Evolutionary conservation across 768 basidiomycete species (phyloP).

Genomic region (Goffeauzyma gilvescens): DNA sequence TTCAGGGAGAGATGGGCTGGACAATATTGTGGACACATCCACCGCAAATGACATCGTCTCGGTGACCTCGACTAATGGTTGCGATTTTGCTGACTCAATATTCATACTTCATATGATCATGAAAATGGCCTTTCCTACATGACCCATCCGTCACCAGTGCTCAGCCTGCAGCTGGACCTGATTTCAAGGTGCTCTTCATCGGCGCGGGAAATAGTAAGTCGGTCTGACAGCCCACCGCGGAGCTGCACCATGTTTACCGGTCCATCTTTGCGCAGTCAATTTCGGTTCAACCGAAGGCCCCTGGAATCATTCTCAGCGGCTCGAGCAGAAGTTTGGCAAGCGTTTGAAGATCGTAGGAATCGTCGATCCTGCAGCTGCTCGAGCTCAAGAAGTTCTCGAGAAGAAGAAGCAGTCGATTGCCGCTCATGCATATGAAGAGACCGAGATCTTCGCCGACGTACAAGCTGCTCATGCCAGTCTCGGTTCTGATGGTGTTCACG

Average conservation of each 20-base stretch:
- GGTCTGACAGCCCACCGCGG: too few species aligned
- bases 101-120: too few species aligned
- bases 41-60: too few species aligned
- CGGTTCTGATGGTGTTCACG: too few species aligned
- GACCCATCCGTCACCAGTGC: too few species aligned
- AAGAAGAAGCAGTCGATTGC: slow-evolving; percentile 76
- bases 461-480: too few species aligned
- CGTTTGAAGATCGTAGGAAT: slow-evolving; percentile 81
- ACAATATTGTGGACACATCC: too few species aligned
- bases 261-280: slow-evolving; percentile 4
- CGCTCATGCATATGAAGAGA: slow-evolving; percentile 70
- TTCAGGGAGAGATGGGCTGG: too few species aligned
- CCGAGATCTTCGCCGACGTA: slow-evolving; percentile 21
- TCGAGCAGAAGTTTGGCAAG: slow-evolving; percentile 58
- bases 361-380: slow-evolving; percentile 67
- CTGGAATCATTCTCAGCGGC: slow-evolving; percentile 26
- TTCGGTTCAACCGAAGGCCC: slow-evolving; percentile 14
- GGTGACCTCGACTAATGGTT: too few species aligned
- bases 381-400: slow-evolving; percentile 46
- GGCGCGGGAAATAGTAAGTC: slow-evolving; percentile 15
- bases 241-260: neutral
- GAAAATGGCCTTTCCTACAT: too few species aligned
- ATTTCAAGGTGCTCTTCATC: slow-evolving; percentile 9
- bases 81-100: too few species aligned
- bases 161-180: too few species aligned